Percentiles rank a stretch among this genome's conserved stretches.
Evolutionary conservation across 179 eudicot genomes (phyloP).

Genomic region (Spergularia azorica): DNA sequence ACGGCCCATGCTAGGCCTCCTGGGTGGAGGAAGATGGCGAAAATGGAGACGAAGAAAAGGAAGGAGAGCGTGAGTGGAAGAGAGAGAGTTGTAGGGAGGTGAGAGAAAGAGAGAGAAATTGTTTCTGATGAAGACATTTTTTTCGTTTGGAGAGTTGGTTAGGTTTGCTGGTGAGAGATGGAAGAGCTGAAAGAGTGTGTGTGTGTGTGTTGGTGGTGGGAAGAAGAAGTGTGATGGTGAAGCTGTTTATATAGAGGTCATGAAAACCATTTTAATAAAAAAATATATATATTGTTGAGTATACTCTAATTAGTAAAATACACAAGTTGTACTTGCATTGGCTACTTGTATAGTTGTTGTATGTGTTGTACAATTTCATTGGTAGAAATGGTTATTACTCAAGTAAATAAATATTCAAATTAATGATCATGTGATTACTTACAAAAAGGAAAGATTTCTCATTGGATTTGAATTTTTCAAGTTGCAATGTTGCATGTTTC

Average conservation of each 20-base stretch:
- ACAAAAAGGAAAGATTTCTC: too few species aligned
- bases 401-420: too few species aligned
- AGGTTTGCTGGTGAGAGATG: neutral
- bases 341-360: too few species aligned
- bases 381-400: too few species aligned
- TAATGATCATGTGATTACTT: too few species aligned
- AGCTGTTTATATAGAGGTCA: constrained; percentile 3
- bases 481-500: too few species aligned
- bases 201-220: neutral
- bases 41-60: constrained; percentile 18
- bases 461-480: too few species aligned
- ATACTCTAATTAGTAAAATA: too few species aligned
- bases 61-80: constrained; percentile 27
- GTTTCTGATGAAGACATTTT: constrained; percentile 19
- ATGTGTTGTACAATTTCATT: too few species aligned
- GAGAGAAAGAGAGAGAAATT: constrained; percentile 6
- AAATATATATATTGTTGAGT: too few species aligned
- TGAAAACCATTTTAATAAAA: too few species aligned
- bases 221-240: constrained; percentile 3
- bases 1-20: constrained; percentile 69
- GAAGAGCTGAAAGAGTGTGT: neutral
- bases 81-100: constrained; percentile 15
- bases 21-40: constrained; percentile 40
- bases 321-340: too few species aligned
- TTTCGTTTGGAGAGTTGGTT: neutral